Evolutionary conservation across 1,284 basidiomycete genomes (phyloP).

Genomic region (Agaricales sp.): DNA sequence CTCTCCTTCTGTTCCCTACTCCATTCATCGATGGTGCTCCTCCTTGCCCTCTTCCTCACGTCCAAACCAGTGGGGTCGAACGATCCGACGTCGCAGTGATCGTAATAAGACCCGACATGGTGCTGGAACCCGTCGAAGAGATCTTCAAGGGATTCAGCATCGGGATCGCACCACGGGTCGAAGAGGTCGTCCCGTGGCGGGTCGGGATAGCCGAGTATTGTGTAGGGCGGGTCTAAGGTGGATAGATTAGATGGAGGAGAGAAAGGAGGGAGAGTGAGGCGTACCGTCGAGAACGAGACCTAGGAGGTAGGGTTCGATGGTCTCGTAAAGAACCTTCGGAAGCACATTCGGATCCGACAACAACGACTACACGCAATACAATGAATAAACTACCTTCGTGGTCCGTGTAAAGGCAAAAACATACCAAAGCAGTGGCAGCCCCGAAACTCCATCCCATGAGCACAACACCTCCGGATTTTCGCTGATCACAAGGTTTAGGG

Average conservation of each 20-base stretch:
- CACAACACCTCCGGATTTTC: slow-evolving; percentile 18
- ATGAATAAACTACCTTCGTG: no score
- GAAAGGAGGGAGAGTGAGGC: slow-evolving; percentile 1
- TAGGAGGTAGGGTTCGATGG: no score
- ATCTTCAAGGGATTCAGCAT: slow-evolving; percentile 13
- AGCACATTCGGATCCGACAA: no score
- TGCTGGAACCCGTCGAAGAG: slow-evolving; percentile 14
- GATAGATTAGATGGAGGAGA: slow-evolving; percentile 2
- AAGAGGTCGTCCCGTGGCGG: slow-evolving; percentile 11
- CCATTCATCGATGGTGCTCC: slow-evolving; percentile 14
- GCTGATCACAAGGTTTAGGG: slow-evolving; percentile 14
- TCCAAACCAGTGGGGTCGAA: slow-evolving; percentile 16
- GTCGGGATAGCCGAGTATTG: slow-evolving; percentile 16
- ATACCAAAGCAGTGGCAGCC: slow-evolving; percentile 15
- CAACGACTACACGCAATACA: no score
- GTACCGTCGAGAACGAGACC: slow-evolving; percentile 23
- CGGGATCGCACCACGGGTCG: slow-evolving; percentile 13
- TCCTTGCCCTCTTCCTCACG: slow-evolving; percentile 11
- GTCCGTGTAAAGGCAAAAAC: no score
- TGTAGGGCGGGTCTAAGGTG: slow-evolving; percentile 19
- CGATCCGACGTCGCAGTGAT: slow-evolving; percentile 16
- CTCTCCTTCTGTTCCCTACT: slow-evolving; percentile 14
- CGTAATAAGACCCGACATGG: slow-evolving; percentile 21
- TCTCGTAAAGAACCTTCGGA: no score
- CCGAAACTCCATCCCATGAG: slow-evolving; percentile 27